These are phyloP conservation scores for Macadamia integrifolia DNA, from an alignment of 164 flowering plant species.

Conservation along the genomic window DNA sequence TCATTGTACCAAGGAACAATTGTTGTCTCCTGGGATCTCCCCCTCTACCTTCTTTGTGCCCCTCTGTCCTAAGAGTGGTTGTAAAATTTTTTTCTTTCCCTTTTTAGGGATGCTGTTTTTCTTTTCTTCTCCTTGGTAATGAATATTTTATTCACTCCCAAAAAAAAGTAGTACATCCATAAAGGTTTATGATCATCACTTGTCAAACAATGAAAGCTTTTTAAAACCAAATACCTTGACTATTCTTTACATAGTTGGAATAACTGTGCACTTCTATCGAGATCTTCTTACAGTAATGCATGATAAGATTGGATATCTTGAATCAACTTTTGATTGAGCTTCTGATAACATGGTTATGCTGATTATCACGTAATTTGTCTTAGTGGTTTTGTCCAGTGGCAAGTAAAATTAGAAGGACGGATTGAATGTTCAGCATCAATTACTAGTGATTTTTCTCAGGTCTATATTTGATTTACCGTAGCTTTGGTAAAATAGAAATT, in stretches of 20 bases:
- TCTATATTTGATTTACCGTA: conserved; percentile 15
- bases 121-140: no score
- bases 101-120: no score
- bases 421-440: conserved; percentile 85
- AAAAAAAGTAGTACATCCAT: not conserved
- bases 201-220: not conserved
- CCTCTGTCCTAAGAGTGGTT: no score
- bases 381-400: conserved; percentile 74
- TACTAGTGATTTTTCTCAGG: conserved; percentile 73
- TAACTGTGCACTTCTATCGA: not conserved
- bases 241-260: not conserved
- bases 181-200: not conserved
- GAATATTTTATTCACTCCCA: no score
- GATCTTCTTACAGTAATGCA: not conserved
- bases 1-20: not conserved
- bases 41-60: no score
- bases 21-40: no score
- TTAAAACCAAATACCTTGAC: not conserved
- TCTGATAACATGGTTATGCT: conserved; percentile 3
- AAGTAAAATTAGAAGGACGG: conserved; percentile 61
- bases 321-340: not conserved
- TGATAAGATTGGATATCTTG: not conserved
- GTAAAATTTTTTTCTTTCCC: no score
- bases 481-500: not conserved
- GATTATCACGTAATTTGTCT: conserved; percentile 10